Conservation (phyloP, 352 stramenopile genomes). For the Thalassiosira mediterranea region DNA sequence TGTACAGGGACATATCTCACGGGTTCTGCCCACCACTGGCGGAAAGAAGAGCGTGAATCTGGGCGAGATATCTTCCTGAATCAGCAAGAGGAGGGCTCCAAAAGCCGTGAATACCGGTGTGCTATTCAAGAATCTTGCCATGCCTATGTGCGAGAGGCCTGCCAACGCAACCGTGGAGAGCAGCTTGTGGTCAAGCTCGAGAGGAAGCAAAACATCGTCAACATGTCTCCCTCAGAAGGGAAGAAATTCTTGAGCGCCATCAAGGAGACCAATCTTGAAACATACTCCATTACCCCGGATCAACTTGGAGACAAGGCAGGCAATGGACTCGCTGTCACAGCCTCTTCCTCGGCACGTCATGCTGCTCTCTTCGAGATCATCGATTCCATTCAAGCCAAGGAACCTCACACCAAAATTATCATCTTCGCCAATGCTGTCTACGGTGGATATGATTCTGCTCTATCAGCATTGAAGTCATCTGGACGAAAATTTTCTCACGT, state of each 20-base stretch:
- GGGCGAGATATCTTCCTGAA: slow-evolving; percentile 65
- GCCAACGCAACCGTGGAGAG: slow-evolving; percentile 55
- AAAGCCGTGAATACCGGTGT: slow-evolving; percentile 56
- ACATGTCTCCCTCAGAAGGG: slow-evolving; percentile 41
- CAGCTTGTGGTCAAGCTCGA: slow-evolving; percentile 45
- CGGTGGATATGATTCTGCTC: slow-evolving; percentile 41
- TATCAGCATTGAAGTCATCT: slow-evolving; percentile 34
- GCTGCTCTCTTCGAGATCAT: slow-evolving; percentile 43
- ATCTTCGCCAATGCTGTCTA: slow-evolving; percentile 54
- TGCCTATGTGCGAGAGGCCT: slow-evolving; percentile 56
- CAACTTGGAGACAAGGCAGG: slow-evolving; percentile 42
- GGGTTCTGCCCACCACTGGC: slow-evolving; percentile 50
- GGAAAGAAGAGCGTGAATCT: slow-evolving; percentile 56
- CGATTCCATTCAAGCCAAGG: slow-evolving; percentile 42
- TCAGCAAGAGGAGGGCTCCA: slow-evolving; percentile 49
- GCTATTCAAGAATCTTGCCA: slow-evolving; percentile 58
- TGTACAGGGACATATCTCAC: slow-evolving; percentile 51
- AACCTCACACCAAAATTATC: slow-evolving; percentile 58
- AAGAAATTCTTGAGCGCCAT: slow-evolving; percentile 37
- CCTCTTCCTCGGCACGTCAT: slow-evolving; percentile 34
- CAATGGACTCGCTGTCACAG: slow-evolving; percentile 35
- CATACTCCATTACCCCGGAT: slow-evolving; percentile 45
- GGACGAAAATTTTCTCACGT: slow-evolving; percentile 42
- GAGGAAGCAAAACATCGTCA: slow-evolving; percentile 45
- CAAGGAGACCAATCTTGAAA: slow-evolving; percentile 33